Percentiles rank a stretch among this genome's conserved stretches.
Conservation (phyloP, 106 monocot species). For the Agapanthus africanus region DNA sequence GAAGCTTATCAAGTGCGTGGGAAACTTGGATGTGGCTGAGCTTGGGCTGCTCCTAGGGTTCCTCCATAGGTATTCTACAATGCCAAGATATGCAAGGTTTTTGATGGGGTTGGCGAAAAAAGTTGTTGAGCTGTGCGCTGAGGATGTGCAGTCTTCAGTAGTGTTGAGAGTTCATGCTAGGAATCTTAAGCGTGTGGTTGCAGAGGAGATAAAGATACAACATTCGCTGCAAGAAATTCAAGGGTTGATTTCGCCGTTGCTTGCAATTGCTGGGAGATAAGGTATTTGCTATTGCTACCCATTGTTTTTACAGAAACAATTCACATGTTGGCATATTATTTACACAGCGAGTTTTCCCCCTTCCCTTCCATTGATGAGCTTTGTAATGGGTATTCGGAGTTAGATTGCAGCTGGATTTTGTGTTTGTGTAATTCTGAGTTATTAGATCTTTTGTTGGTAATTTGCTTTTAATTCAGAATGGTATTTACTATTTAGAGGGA, state of each 20-base stretch:
- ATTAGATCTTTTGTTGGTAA: no score
- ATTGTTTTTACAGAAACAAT: no score
- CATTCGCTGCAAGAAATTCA: slow-evolving; percentile 73
- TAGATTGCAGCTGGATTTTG: no score
- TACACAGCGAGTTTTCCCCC: no score
- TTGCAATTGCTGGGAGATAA: slow-evolving; percentile 74
- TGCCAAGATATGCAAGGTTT: slow-evolving; percentile 72
- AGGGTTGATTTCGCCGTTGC: slow-evolving; percentile 86
- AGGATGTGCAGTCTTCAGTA: slow-evolving; percentile 45
- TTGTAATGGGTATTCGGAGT: no score
- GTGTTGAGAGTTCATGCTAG: slow-evolving; percentile 40
- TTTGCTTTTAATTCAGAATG: no score
- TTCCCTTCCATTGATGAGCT: no score
- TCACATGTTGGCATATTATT: no score
- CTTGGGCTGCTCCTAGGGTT: slow-evolving; percentile 60
- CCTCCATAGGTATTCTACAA: slow-evolving; percentile 54
- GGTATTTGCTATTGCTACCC: slow-evolving; percentile 3
- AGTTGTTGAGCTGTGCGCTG: slow-evolving; percentile 63
- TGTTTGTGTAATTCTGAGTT: no score
- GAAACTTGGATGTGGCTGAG: slow-evolving; percentile 62
- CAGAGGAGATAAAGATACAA: slow-evolving; percentile 75
- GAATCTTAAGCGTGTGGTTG: slow-evolving; percentile 63
- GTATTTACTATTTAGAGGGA: no score
- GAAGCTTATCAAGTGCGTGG: slow-evolving; percentile 65
- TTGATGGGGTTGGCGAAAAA: slow-evolving; percentile 67